phyloP scores from a whole-genome alignment of 2,329 filamentous ascomycete species.

The Pyrenophora teres region DNA sequence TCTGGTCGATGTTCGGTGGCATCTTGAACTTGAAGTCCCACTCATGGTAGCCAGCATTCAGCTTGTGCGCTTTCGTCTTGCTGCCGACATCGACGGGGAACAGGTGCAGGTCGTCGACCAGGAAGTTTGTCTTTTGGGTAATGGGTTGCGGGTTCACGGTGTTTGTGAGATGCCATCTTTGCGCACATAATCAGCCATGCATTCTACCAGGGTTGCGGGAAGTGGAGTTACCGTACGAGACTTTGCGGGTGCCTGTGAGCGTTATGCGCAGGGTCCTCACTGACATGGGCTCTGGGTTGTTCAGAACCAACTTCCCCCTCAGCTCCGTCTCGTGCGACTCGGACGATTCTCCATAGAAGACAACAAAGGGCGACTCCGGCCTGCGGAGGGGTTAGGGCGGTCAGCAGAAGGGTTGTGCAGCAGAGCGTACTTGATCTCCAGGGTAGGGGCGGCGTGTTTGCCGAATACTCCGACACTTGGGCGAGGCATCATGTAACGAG shows the following conservation, averaged over 20 bases:
- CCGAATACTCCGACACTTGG: constrained; percentile 44
- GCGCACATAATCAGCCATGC: constrained; percentile 18
- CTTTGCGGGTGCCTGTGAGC: constrained; percentile 55
- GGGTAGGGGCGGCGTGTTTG: constrained; percentile 37
- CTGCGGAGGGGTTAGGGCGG: constrained; percentile 26
- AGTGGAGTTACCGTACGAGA: constrained; percentile 45
- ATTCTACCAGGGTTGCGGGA: not conserved
- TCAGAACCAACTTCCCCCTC: constrained; percentile 53
- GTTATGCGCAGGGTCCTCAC: constrained; percentile 54
- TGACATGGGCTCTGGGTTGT: constrained; percentile 53
- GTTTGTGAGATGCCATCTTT: constrained; percentile 46
- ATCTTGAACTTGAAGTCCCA: constrained; percentile 58
- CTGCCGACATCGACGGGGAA: constrained; percentile 49
- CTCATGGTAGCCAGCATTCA: constrained; percentile 56
- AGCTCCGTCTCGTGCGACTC: constrained; percentile 53
- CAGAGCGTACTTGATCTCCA: constrained; percentile 52
- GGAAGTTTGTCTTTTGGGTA: constrained; percentile 54
- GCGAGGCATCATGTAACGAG: constrained; percentile 38
- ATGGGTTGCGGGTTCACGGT: constrained; percentile 50
- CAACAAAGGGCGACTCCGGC: constrained; percentile 55
- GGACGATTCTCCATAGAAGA: constrained; percentile 55
- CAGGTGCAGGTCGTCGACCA: constrained; percentile 51
- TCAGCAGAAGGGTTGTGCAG: constrained; percentile 2
- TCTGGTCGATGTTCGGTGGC: constrained; percentile 68
- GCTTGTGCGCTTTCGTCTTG: constrained; percentile 52